These are phyloP conservation scores for Glarea lozoyensis DNA, from an alignment of 495 filamentous ascomycete species.

Conservation along the genomic window DNA sequence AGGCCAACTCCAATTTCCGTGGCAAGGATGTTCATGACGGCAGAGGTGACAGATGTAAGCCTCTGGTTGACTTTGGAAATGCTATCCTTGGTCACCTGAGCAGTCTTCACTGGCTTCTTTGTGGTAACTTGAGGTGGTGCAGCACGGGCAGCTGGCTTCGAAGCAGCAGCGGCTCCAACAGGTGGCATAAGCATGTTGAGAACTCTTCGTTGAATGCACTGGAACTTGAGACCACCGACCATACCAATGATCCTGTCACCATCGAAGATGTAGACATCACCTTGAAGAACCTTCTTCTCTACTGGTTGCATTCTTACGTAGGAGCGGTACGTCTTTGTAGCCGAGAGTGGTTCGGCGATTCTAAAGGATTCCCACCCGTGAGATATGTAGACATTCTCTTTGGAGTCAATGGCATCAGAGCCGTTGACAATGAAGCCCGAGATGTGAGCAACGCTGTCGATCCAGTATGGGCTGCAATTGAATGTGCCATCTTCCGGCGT, in stretches of 20 bases:
- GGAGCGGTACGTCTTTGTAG: slow-evolving; percentile 56
- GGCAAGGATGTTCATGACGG: slow-evolving; percentile 53
- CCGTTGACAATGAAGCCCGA: slow-evolving; percentile 77
- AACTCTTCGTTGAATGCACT: slow-evolving; percentile 55
- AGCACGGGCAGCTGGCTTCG: slow-evolving; percentile 2
- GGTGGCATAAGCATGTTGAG: slow-evolving; percentile 59
- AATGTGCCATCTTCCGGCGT: slow-evolving; percentile 51
- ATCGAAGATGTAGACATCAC: slow-evolving; percentile 60
- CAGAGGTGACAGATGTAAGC: slow-evolving; percentile 10
- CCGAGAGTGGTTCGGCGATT: slow-evolving; percentile 54
- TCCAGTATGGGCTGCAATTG: slow-evolving; percentile 61
- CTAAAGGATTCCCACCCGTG: slow-evolving; percentile 75
- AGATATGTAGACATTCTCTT: slow-evolving; percentile 63
- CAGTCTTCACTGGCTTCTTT: slow-evolving; percentile 12
- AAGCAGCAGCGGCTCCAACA: slow-evolving; percentile 28
- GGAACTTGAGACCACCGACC: slow-evolving; percentile 50
- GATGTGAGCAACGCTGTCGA: slow-evolving; percentile 59
- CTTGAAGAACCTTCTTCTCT: slow-evolving; percentile 27
- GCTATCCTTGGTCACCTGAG: slow-evolving; percentile 20
- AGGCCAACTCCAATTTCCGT: slow-evolving; percentile 55
- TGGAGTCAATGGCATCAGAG: slow-evolving; percentile 61
- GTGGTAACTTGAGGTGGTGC: background rate
- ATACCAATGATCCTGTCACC: slow-evolving; percentile 50
- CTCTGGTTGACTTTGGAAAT: slow-evolving; percentile 24
- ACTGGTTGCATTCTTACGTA: slow-evolving; percentile 60